Percentiles rank a stretch among this genome's conserved stretches.
These are phyloP conservation scores for Populus pruinosa DNA, from an alignment of 345 rosid genomes.

Conservation along the genomic window DNA sequence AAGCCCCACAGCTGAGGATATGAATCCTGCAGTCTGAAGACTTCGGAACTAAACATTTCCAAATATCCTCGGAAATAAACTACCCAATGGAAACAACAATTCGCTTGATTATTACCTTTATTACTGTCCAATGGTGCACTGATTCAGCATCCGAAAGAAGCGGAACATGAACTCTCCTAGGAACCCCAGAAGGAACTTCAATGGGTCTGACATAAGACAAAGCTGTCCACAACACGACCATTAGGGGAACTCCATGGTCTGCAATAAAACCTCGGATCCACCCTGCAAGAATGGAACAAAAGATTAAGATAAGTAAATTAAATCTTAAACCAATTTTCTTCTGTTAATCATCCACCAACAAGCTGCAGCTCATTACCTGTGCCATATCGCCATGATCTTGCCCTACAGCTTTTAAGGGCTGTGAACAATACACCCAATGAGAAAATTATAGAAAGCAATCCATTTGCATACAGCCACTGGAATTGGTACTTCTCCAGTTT, in stretches of 20 bases:
- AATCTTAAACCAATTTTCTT: background rate
- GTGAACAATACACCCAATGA: constrained; percentile 54
- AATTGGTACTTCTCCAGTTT: constrained; percentile 41
- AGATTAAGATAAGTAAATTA: background rate
- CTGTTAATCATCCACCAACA: background rate
- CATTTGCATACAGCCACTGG: constrained; percentile 63
- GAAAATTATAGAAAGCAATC: constrained; percentile 68
- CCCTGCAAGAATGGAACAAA: constrained; percentile 29
- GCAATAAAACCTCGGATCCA: constrained; percentile 68
- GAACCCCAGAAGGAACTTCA: constrained; percentile 50
- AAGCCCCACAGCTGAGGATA: background rate
- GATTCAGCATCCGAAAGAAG: constrained; percentile 81
- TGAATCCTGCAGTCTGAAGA: background rate
- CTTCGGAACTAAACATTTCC: background rate
- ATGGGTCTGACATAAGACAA: constrained; percentile 53
- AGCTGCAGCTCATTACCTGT: constrained; percentile 32
- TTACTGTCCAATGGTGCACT: constrained; percentile 74
- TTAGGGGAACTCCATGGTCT: constrained; percentile 77
- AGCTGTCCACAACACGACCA: constrained; percentile 66
- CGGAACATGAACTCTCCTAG: constrained; percentile 67
- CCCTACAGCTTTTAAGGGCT: constrained; percentile 56
- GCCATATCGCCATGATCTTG: constrained; percentile 67
- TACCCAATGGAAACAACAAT: background rate
- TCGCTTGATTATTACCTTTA: constrained; percentile 38
- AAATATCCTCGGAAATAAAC: constrained; percentile 3